Evolutionary conservation across 1,284 basidiomycete genomes (phyloP).

Genomic region (Porogramme epimiltina): DNA sequence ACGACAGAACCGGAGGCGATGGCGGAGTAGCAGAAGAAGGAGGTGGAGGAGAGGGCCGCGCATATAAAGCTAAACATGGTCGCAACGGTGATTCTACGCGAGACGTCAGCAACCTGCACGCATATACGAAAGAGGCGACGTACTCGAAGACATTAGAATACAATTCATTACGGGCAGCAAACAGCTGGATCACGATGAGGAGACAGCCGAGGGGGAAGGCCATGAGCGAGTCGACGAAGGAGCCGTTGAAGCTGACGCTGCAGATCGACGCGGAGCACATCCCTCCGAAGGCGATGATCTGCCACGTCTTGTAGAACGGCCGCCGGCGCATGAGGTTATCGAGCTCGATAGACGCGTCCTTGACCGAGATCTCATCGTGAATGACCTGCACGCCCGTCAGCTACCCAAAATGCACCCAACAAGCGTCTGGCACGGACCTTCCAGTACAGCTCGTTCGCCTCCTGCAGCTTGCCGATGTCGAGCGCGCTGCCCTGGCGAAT

Average conservation of each 20-base stretch:
- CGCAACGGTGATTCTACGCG: constrained; percentile 71
- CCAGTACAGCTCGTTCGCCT: constrained; percentile 83
- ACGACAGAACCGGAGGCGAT: constrained; percentile 86
- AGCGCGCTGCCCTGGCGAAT: constrained; percentile 77
- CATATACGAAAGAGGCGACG: constrained; percentile 27
- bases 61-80: constrained; percentile 82
- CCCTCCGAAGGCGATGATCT: constrained; percentile 77
- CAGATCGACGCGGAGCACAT: constrained; percentile 84
- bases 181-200: constrained; percentile 74
- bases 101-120: no score
- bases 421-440: constrained; percentile 53
- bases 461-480: constrained; percentile 78
- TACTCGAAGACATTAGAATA: constrained; percentile 88
- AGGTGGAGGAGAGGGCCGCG: constrained; percentile 73
- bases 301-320: constrained; percentile 65
- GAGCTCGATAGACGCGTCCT: constrained; percentile 74
- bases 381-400: constrained; percentile 58
- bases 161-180: constrained; percentile 79
- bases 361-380: constrained; percentile 83
- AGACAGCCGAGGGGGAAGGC: constrained; percentile 82
- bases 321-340: constrained; percentile 77
- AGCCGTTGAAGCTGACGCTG: constrained; percentile 70
- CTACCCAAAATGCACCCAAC: not conserved
- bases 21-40: constrained; percentile 83
- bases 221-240: constrained; percentile 79